A percentile compares a stretch with the other conserved stretches of the same genome.
phyloP scores from a whole-genome alignment of 805 yeast species.

The Danielozyma ontarioensis region DNA sequence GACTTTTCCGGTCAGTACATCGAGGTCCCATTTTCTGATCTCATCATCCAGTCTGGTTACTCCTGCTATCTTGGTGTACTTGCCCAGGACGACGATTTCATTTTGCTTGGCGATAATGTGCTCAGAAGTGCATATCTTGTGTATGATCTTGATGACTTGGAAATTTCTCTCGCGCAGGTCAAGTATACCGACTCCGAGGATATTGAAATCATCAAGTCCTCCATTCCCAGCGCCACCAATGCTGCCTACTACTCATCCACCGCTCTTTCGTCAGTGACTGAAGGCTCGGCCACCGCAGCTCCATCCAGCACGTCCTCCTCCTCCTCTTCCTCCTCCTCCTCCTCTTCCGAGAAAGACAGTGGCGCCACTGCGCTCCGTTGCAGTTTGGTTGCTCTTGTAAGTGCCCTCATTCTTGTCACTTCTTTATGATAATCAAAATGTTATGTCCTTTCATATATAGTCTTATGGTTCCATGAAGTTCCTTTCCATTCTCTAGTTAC shows the following conservation, averaged over 20 bases:
- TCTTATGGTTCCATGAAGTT: too few species aligned
- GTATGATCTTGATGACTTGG: conserved; percentile 53
- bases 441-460: too few species aligned
- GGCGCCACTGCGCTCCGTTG: too few species aligned
- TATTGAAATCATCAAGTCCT: conserved; percentile 40
- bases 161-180: conserved; percentile 44
- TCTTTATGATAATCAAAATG: too few species aligned
- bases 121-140: conserved; percentile 61
- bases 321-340: too few species aligned
- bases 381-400: too few species aligned
- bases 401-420: too few species aligned
- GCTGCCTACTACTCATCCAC: conserved; percentile 46
- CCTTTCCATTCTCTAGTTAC: too few species aligned
- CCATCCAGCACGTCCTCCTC: too few species aligned
- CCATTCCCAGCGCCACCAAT: conserved; percentile 47
- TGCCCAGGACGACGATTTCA: conserved; percentile 10
- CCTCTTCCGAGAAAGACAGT: too few species aligned
- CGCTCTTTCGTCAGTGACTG: not conserved
- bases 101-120: conserved; percentile 62
- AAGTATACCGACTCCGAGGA: conserved; percentile 26
- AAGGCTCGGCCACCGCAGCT: too few species aligned
- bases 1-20: conserved; percentile 57
- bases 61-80: conserved; percentile 25
- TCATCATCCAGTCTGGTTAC: conserved; percentile 6
- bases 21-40: conserved; percentile 39